A percentile compares a stretch with the other conserved stretches of the same genome.
Evolutionary conservation across 2,329 filamentous ascomycete species (phyloP).

Genomic region (Colletotrichum sp.): DNA sequence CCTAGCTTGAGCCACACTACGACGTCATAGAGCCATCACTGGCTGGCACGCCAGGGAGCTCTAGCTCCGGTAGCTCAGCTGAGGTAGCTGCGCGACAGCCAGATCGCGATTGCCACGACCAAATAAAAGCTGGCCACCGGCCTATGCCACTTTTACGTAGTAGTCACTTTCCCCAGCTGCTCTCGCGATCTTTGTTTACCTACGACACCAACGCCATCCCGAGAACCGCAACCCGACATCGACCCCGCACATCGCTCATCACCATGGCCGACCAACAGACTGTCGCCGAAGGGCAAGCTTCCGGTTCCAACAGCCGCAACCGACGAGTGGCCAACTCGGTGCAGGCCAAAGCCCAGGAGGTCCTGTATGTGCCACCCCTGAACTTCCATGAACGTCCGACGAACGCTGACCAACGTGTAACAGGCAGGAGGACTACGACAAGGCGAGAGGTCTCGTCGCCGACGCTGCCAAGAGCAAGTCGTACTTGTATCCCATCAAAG

Average conservation of each 20-base stretch:
- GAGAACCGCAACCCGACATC: background rate
- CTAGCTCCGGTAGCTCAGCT: conserved; percentile 5
- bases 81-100: conserved; percentile 4
- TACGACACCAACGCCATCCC: background rate
- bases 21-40: conserved; percentile 20
- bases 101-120: conserved; percentile 11
- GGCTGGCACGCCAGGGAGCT: conserved; percentile 11
- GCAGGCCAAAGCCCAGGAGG: conserved; percentile 52
- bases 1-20: background rate
- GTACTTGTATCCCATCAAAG: conserved; percentile 78
- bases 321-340: conserved; percentile 40
- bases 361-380: conserved; percentile 43
- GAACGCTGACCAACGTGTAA: conserved; percentile 14
- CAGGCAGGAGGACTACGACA: conserved; percentile 74
- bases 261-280: conserved; percentile 11
- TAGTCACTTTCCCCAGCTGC: background rate
- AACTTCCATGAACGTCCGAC: background rate
- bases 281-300: conserved; percentile 2
- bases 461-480: conserved; percentile 78
- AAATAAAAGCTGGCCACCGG: conserved; percentile 2
- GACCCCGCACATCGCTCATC: background rate
- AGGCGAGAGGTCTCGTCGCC: conserved; percentile 65
- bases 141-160: background rate
- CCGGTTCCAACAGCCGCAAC: background rate
- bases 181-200: background rate